Percentiles rank a stretch among this genome's conserved stretches.
Evolutionary conservation across 345 rosid genomes (phyloP).

Genomic region (Luvunga scandens): DNA sequence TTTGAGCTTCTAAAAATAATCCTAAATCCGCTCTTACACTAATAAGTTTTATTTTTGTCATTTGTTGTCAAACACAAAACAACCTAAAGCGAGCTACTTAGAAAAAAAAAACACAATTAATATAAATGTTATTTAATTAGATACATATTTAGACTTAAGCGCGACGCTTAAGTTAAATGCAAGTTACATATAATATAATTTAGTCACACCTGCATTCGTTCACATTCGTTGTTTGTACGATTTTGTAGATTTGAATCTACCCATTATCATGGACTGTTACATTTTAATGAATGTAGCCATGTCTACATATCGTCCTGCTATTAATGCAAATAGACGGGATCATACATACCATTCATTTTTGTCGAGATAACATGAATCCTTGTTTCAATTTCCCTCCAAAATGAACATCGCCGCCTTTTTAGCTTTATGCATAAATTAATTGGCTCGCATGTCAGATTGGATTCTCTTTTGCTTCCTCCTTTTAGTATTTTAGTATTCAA

Average conservation of each 20-base stretch:
- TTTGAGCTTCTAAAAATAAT: too few relatives aligned
- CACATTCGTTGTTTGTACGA: background rate
- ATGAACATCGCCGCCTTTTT: background rate
- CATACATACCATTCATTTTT: background rate
- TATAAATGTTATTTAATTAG: too few relatives aligned
- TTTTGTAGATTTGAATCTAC: background rate
- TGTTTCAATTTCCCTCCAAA: background rate
- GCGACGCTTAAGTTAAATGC: too few relatives aligned
- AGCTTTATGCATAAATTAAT: background rate
- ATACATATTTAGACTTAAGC: too few relatives aligned
- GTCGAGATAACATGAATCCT: background rate
- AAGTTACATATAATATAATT: too few relatives aligned
- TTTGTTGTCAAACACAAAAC: too few relatives aligned
- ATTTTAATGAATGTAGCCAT: background rate
- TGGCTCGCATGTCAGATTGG: background rate
- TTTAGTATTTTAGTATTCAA: too few relatives aligned
- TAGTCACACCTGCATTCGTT: background rate
- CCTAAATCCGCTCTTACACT: too few relatives aligned
- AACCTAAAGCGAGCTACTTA: too few relatives aligned
- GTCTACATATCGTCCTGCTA: background rate
- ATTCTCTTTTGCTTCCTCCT: too few relatives aligned
- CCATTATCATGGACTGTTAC: background rate
- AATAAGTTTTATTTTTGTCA: too few relatives aligned
- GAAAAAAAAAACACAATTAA: too few relatives aligned
- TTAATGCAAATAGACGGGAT: background rate